Conservation (phyloP, 129 eudicot species). For the Artemisia annua region DNA sequence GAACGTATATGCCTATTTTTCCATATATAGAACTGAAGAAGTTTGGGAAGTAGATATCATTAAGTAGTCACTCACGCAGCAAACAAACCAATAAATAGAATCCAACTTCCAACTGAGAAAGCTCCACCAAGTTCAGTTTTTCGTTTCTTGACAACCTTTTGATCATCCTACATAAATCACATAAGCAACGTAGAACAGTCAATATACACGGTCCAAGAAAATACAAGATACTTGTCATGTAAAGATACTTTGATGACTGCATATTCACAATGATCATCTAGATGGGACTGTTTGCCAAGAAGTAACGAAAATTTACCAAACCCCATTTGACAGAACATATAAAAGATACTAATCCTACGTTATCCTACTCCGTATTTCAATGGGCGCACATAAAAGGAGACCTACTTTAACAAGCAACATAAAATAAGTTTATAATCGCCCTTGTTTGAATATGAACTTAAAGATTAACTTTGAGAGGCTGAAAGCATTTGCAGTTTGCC, state of each 20-base stretch:
- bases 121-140: conserved; percentile 99
- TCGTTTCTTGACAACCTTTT: conserved; percentile 81
- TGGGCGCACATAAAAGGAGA: too few relatives aligned
- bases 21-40: conserved; percentile 11
- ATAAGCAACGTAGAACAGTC: not conserved
- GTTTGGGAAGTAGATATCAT: conserved; percentile 11
- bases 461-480: too few relatives aligned
- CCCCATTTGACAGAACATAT: not conserved
- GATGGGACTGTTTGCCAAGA: not conserved
- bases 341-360: not conserved
- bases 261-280: not conserved
- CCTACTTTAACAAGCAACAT: too few relatives aligned
- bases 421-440: too few relatives aligned
- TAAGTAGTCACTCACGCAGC: conserved; percentile 68
- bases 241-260: not conserved
- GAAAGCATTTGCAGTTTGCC: too few relatives aligned
- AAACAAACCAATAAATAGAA: conserved; percentile 82
- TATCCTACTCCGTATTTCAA: not conserved
- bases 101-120: conserved; percentile 94
- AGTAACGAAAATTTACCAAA: not conserved
- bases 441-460: too few relatives aligned
- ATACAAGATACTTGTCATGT: not conserved
- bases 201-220: not conserved
- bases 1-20: not conserved
- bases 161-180: conserved; percentile 67